phyloP scores from a whole-genome alignment of 2,329 filamentous ascomycete species.

The Peltaster fructicola region DNA sequence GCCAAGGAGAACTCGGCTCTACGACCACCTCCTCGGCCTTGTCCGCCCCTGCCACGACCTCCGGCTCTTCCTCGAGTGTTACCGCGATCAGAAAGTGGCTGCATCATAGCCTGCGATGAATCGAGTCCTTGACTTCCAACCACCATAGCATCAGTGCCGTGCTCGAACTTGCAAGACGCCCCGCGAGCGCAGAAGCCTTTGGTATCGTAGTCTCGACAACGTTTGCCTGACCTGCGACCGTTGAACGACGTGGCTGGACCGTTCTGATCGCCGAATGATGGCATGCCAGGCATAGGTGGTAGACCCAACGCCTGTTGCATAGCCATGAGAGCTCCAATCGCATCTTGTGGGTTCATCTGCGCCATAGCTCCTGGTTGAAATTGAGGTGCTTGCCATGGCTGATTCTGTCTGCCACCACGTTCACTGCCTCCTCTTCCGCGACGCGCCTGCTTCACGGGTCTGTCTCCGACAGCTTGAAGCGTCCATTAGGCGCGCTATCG shows the following conservation, averaged over 20 bases:
- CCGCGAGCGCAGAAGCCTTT: constrained; percentile 57
- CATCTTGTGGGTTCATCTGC: constrained; percentile 40
- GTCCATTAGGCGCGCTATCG: constrained; percentile 22
- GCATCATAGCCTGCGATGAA: no score
- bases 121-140: no score
- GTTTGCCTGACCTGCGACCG: constrained; percentile 25
- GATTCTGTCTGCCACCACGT: constrained; percentile 14
- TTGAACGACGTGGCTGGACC: no score
- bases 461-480: constrained; percentile 20
- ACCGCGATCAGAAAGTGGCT: constrained; percentile 20
- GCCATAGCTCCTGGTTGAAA: constrained; percentile 27
- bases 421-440: constrained; percentile 32
- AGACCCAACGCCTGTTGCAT: constrained; percentile 41
- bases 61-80: constrained; percentile 24
- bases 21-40: constrained; percentile 18
- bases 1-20: constrained; percentile 46
- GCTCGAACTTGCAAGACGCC: constrained; percentile 50
- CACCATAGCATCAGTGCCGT: constrained; percentile 38
- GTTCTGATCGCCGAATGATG: no score
- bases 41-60: constrained; percentile 16
- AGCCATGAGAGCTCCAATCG: constrained; percentile 43
- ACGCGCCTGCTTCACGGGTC: constrained; percentile 42
- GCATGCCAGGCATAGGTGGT: constrained; percentile 24
- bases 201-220: constrained; percentile 53
- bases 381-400: constrained; percentile 7